Conservation (phyloP, 306 rosid genomes). For the Ochetophila trinervis region DNA sequence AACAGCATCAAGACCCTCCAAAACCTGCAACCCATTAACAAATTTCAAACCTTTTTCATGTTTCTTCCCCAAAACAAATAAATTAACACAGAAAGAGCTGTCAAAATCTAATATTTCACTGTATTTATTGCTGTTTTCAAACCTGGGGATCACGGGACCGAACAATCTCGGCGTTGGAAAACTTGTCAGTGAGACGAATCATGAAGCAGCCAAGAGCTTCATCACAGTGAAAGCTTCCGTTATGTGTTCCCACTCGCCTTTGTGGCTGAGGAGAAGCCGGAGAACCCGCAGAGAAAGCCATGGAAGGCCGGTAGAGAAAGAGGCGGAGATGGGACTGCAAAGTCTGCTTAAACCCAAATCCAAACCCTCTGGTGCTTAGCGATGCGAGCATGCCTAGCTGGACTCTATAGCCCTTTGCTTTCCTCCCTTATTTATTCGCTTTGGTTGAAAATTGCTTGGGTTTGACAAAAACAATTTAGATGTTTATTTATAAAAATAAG, state of each 20-base stretch:
- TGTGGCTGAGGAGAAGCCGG: constrained; percentile 4
- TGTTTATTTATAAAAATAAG: no score
- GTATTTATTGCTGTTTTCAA: no score
- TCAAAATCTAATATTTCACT: no score
- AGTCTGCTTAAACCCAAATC: constrained; percentile 22
- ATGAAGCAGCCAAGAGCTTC: constrained; percentile 99
- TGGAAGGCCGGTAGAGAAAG: neutral
- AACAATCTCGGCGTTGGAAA: constrained; percentile 68
- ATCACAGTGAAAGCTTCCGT: constrained; percentile 96
- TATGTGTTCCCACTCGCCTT: constrained; percentile 93
- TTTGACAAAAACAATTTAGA: no score
- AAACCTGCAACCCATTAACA: constrained; percentile 45
- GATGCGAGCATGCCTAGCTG: constrained; percentile 25
- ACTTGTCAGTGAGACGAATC: constrained; percentile 85
- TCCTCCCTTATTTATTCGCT: neutral
- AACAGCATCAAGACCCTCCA: constrained; percentile 88
- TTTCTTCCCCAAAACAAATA: neutral
- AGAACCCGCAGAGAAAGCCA: constrained; percentile 23
- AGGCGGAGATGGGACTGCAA: constrained; percentile 3
- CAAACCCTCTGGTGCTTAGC: constrained; percentile 3
- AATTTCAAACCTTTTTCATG: neutral
- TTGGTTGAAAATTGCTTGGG: no score
- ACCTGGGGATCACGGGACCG: constrained; percentile 89
- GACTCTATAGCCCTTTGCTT: neutral
- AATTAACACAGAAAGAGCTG: neutral